Evolutionary conservation across 257 asterid genomes (phyloP).

Genomic region (Gentiana straminea): DNA sequence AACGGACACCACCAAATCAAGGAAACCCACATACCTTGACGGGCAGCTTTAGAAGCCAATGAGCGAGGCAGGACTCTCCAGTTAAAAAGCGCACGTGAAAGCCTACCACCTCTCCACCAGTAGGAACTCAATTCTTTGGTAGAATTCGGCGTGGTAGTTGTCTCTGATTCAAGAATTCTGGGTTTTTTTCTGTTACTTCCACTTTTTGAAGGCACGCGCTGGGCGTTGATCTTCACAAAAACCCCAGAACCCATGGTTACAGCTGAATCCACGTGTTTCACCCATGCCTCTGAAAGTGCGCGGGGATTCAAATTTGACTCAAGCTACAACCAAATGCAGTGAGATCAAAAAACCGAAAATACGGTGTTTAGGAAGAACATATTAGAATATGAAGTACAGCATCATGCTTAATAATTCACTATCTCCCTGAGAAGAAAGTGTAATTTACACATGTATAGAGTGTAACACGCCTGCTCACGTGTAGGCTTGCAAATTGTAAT

Average conservation of each 20-base stretch:
- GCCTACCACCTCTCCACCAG: conserved; percentile 99
- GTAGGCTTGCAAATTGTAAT: no score
- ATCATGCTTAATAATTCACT: no score
- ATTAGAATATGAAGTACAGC: no score
- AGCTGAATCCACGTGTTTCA: conserved; percentile 71
- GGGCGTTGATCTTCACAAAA: conserved; percentile 36
- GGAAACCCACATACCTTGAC: conserved; percentile 56
- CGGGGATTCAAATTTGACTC: conserved; percentile 74
- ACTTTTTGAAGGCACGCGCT: conserved; percentile 50
- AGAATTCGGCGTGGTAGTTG: conserved; percentile 47
- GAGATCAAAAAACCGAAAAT: background rate
- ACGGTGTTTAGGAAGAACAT: no score
- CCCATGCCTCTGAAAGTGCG: conserved; percentile 80
- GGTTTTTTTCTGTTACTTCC: conserved; percentile 52
- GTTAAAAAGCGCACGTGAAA: conserved; percentile 66
- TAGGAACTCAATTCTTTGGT: conserved; percentile 25
- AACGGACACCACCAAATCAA: conserved; percentile 7
- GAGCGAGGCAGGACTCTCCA: conserved; percentile 78
- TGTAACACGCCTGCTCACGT: no score
- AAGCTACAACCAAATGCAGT: conserved; percentile 42
- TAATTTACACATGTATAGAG: no score
- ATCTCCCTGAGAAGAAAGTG: no score
- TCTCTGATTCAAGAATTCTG: conserved; percentile 31
- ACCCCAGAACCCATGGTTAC: conserved; percentile 70
- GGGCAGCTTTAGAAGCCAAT: conserved; percentile 85